Percentiles rank a stretch among this genome's conserved stretches.
Evolutionary conservation across 345 rosid genomes (phyloP).

Genomic region (Euphorbia peplus): DNA sequence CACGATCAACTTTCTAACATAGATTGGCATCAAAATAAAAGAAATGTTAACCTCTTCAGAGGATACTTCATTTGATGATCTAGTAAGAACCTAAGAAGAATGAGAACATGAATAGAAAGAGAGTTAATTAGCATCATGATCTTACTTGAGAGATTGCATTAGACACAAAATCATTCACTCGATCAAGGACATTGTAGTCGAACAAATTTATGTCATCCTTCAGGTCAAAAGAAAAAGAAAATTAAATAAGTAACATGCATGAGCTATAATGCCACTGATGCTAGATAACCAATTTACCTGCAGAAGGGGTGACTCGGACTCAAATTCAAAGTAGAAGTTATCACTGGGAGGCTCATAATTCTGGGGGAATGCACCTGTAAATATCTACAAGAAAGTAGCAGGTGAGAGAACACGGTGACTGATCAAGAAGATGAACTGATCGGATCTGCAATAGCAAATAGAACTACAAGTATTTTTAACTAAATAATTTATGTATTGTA

Average conservation of each 20-base stretch:
- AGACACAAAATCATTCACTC: conserved; percentile 47
- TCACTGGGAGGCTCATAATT: conserved; percentile 49
- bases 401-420: neutral
- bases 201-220: conserved; percentile 46
- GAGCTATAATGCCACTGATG: neutral
- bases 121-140: neutral
- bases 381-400: conserved; percentile 32
- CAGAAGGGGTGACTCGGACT: conserved; percentile 39
- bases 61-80: neutral
- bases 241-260: conserved; percentile 8
- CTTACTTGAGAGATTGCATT: conserved; percentile 51
- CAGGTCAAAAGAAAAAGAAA: conserved; percentile 12
- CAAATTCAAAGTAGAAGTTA: conserved; percentile 46
- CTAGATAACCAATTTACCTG: conserved; percentile 35
- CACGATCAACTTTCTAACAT: neutral
- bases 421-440: neutral
- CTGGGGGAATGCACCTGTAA: conserved; percentile 51
- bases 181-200: conserved; percentile 53
- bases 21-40: neutral
- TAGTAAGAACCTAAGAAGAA: neutral
- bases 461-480: too few species aligned
- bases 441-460: too few species aligned
- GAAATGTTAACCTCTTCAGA: neutral
- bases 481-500: too few species aligned
- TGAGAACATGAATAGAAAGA: neutral